Conservation (phyloP, 2,329 filamentous ascomycete species). For the Penicillium sp. region DNA sequence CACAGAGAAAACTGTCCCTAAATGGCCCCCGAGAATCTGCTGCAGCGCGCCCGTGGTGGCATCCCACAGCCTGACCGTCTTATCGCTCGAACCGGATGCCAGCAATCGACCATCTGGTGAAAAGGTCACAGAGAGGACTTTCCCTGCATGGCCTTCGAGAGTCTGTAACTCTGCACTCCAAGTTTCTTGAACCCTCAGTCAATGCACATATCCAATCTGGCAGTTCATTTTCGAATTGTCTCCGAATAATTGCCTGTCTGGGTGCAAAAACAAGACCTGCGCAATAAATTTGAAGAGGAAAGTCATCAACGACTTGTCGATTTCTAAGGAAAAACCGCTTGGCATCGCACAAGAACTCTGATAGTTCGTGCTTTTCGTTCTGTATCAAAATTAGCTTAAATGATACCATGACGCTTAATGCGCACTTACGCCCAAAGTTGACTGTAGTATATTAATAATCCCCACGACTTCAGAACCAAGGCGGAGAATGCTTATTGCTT, state of each 20-base stretch:
- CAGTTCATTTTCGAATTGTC: constrained; percentile 22
- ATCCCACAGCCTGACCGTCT: constrained; percentile 5
- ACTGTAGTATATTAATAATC: constrained; percentile 19
- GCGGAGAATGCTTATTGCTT: constrained; percentile 28
- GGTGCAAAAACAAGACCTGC: constrained; percentile 19
- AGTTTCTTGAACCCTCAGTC: constrained; percentile 5
- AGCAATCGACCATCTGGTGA: too few relatives aligned
- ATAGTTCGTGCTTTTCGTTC: neutral
- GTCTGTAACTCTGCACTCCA: constrained; percentile 2
- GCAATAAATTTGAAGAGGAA: constrained; percentile 1
- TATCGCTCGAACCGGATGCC: too few relatives aligned
- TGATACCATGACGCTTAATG: constrained; percentile 15
- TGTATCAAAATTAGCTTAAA: neutral
- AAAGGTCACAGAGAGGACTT: too few relatives aligned
- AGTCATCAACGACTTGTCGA: neutral
- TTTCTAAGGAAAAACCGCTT: neutral
- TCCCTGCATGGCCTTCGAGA: constrained; percentile 8
- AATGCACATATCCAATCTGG: constrained; percentile 19
- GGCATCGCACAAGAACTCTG: neutral
- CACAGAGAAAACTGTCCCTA: too few relatives aligned
- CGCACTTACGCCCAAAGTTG: constrained; percentile 7
- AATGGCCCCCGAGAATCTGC: too few relatives aligned
- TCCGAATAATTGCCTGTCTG: constrained; percentile 27
- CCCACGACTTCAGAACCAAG: constrained; percentile 21
- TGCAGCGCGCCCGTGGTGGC: neutral